A percentile compares a stretch with the other conserved stretches of the same genome.
Conservation (phyloP, 345 rosid genomes). For the Gossypium anomalum region DNA sequence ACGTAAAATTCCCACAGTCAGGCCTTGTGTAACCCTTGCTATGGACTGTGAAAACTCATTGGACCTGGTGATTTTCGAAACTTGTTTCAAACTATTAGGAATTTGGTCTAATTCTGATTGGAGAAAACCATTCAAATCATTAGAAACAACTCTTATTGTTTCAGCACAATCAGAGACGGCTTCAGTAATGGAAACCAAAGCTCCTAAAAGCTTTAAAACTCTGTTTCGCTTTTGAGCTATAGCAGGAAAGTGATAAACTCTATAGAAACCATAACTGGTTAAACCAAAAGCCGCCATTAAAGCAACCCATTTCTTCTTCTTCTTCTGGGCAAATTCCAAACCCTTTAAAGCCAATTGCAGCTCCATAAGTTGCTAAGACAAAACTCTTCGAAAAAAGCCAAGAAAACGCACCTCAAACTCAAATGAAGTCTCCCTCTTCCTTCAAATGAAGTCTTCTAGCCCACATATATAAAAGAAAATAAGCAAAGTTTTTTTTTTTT, state of each 20-base stretch:
- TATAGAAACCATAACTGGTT: slow-evolving; percentile 51
- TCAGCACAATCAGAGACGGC: slow-evolving; percentile 59
- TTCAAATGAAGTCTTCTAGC: neutral
- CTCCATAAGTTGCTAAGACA: slow-evolving; percentile 39
- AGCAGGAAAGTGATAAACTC: slow-evolving; percentile 57
- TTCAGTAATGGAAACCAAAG: slow-evolving; percentile 50
- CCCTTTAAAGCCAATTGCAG: slow-evolving; percentile 39
- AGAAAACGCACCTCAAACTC: slow-evolving; percentile 1
- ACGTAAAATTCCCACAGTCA: slow-evolving; percentile 43
- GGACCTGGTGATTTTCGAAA: slow-evolving; percentile 53
- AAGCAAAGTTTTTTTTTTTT: too few relatives aligned
- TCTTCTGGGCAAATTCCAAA: slow-evolving; percentile 38
- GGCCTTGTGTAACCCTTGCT: slow-evolving; percentile 42
- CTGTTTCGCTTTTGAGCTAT: slow-evolving; percentile 43
- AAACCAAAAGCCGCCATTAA: slow-evolving; percentile 33
- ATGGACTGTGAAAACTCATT: slow-evolving; percentile 50
- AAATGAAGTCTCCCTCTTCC: neutral
- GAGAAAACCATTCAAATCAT: slow-evolving; percentile 50
- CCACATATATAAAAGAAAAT: neutral
- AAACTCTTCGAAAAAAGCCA: neutral
- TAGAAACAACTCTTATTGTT: slow-evolving; percentile 40
- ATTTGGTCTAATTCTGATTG: slow-evolving; percentile 64
- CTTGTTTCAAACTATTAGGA: slow-evolving; percentile 68
- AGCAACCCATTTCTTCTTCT: slow-evolving; percentile 59
- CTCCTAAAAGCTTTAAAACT: slow-evolving; percentile 45